Base-by-base conservation (phyloP, 2,329 filamentous ascomycete genomes). In the Fusarium temperatum region DNA sequence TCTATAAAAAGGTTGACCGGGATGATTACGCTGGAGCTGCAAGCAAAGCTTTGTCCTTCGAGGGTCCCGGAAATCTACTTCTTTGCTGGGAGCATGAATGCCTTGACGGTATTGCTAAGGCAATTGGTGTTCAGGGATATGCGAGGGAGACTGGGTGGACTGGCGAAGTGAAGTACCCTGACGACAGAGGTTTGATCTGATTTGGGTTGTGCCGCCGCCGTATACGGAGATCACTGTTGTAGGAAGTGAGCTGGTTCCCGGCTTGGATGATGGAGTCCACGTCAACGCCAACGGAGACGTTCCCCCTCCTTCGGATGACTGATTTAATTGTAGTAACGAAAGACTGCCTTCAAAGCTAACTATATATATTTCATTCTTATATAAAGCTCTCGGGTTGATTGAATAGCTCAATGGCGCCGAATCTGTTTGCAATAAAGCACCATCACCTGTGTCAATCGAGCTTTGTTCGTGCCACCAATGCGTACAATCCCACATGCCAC, bases 81-180 rank as follows among this genome's bases (percentile, higher is more conserved):
- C 26, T 61, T 6, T 61, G 58, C 36, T 61, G 58, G 58, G 58
- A 61, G 14, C 58, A 61, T 36, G 30, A 61, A 2, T 24, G 36
- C 6, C 36, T 61, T 3, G 17, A 30, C 7, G n/a, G 22, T 1
- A 55, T 61, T 15, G 58, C 47, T 3, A 9, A 22, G 18, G 58
- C 47, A 4, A 61, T 61, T 28, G 58, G 58, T 17, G 7, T 61
- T 0, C 28, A 55, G 14, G 36, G 58, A 1, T 55, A 61, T 1
- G 47, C 58, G 9, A 18, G 14, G 5, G 13, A 6, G 28, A 61
- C 58, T 20, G 47, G 58, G 6, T 61, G 58, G 58, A 26, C 58
- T n/a, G 47, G 47, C 0, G 18, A 41, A 2, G 58, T 61, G 4
- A 24, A 22, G n/a, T 61, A 61, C 1, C 58, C 58, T 6, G 47